These are phyloP conservation scores for Pseudogymnoascus sp. DNA, from an alignment of 2,329 filamentous ascomycete genomes.

Conservation along the genomic window DNA sequence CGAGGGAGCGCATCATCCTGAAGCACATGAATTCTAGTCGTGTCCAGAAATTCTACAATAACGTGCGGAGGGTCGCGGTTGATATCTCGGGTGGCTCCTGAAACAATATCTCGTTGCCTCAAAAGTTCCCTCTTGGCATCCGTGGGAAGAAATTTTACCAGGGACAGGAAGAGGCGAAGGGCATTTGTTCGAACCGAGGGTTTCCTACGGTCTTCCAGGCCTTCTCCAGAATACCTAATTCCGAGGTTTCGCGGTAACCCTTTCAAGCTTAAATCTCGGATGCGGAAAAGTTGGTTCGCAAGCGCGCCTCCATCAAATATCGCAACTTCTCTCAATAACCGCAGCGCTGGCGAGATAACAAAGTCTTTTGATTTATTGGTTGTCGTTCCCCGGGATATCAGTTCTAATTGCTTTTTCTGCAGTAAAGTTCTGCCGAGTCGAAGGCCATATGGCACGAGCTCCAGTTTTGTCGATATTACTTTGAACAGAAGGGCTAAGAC, in stretches of 20 bases:
- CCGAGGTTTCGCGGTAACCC: conserved; percentile 74
- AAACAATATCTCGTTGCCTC: conserved; percentile 62
- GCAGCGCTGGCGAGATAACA: conserved; percentile 79
- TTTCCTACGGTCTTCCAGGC: conserved; percentile 56
- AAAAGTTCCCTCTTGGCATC: conserved; percentile 77
- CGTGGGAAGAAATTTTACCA: conserved; percentile 69
- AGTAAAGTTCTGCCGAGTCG: conserved; percentile 75
- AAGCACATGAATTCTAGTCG: conserved; percentile 63
- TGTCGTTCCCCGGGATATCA: conserved; percentile 71
- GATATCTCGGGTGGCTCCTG: conserved; percentile 67
- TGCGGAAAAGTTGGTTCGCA: conserved; percentile 69
- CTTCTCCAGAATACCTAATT: conserved; percentile 53
- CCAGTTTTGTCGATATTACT: conserved; percentile 64
- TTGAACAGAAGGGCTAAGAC: conserved; percentile 76
- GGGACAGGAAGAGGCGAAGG: conserved; percentile 70
- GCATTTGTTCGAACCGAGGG: conserved; percentile 80
- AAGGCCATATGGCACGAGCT: conserved; percentile 68
- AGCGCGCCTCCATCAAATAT: conserved; percentile 78
- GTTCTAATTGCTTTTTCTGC: conserved; percentile 71
- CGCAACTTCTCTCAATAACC: conserved; percentile 78
- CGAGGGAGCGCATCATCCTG: conserved; percentile 67
- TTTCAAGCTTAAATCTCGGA: conserved; percentile 71
- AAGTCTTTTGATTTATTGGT: conserved; percentile 78
- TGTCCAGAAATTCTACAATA: conserved; percentile 66
- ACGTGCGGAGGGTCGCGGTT: conserved; percentile 70